phyloP scores from a whole-genome alignment of 2,329 filamentous ascomycete genomes.

The Fusarium sp. region DNA sequence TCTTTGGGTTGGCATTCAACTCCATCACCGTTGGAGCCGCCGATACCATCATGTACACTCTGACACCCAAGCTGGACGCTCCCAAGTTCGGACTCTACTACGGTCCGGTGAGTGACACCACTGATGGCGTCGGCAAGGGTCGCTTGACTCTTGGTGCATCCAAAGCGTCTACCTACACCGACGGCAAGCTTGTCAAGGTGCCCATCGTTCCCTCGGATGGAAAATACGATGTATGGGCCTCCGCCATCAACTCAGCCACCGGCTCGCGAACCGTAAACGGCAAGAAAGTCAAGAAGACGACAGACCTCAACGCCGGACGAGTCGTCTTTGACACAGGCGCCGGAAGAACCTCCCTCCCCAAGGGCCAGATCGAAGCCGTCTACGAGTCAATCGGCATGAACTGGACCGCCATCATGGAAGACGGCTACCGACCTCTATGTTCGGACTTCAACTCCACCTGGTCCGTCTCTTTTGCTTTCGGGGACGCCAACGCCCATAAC shows the following conservation, averaged over 20 bases:
- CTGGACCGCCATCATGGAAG: conserved; percentile 46
- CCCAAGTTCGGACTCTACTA: conserved; percentile 50
- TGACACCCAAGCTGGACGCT: conserved; percentile 47
- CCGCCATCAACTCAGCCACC: conserved; percentile 13
- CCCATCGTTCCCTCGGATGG: conserved; percentile 31
- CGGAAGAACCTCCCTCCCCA: conserved; percentile 44
- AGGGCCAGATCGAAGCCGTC: conserved; percentile 39
- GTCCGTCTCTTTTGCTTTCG: conserved; percentile 48
- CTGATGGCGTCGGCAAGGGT: conserved; percentile 5
- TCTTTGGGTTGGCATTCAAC: conserved; percentile 51
- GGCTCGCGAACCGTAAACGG: conserved; percentile 33
- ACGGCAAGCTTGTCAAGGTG: conserved; percentile 40
- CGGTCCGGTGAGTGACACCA: conserved; percentile 21
- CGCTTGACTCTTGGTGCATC: conserved; percentile 50
- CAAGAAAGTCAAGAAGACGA: conserved; percentile 12
- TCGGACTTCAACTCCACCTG: conserved; percentile 52
- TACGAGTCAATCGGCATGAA: conserved; percentile 53
- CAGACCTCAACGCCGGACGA: conserved; percentile 21
- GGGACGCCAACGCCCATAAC: conserved; percentile 12
- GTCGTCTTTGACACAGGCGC: conserved; percentile 53
- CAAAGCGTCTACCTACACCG: conserved; percentile 45
- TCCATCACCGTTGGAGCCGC: conserved; percentile 48
- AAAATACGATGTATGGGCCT: conserved; percentile 50
- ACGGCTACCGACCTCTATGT: conserved; percentile 49
- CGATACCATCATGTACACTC: conserved; percentile 49